Base-by-base conservation (phyloP, 139 green algal species). In the Pseudopediastrum boryanum region DNA sequence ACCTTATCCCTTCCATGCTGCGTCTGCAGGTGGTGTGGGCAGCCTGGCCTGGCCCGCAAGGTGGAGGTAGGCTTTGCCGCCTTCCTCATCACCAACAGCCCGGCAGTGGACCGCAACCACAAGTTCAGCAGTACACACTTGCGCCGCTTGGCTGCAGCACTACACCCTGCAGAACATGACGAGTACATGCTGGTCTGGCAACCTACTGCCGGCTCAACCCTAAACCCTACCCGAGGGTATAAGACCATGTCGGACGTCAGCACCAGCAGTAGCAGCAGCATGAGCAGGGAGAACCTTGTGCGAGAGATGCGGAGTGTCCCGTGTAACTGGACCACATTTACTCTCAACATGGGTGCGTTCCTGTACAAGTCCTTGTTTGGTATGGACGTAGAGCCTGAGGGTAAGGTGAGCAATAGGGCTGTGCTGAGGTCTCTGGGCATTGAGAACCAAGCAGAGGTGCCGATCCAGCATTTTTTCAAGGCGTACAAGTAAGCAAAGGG, bases 151-250 rank as follows among this genome's bases (percentile, higher is more conserved):
- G 65, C 51, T n/a, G 42, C 77, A 0, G 39, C 51, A 16, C 67
- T 83, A 21, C 54, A 65, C 29, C 52, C 68, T 35, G 62, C 27
- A 2, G 77, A 83, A 42, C 54, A 56, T 12, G 27, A 70, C 35
- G 67, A 78, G 12, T 83, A 74, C 54, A 42, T 76, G 21, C 54
- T 83, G 44, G 46, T 83, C 29, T 83, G 77, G 77, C 61, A 31
- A 43, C 74, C 74, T 33, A 38, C 50, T 35, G 58, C 35, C n/a
- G 35, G 39, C 16, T 21, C 29, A n/a, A n/a, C n/a, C n/a, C n/a
- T n/a, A n/a, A n/a, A n/a, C n/a, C n/a, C n/a, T n/a, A n/a, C n/a
- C n/a, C n/a, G n/a, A n/a, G n/a, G n/a, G n/a, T n/a, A n/a, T n/a
- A n/a, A n/a, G n/a, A n/a, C n/a, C n/a, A n/a, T n/a, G n/a, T n/a